Evolutionary conservation across 331 rosid species (phyloP), one percentile per base, ranked within the genome.

Genomic region (Pyrus hybrid): DNA sequence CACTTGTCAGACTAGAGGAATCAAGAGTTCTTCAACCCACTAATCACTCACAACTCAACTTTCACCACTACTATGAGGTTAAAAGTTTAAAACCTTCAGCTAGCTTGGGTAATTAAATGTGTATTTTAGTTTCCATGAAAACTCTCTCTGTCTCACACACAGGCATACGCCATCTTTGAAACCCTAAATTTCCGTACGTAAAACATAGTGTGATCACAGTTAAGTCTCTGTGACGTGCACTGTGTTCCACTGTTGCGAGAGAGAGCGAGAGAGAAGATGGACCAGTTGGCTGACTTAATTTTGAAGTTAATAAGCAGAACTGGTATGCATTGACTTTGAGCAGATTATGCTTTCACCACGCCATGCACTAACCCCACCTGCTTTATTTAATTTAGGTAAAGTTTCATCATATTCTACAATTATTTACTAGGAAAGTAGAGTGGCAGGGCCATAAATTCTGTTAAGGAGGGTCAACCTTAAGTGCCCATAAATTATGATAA

Each of bases 191-290:
- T 69, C 62, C 37, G 67, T 72, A 72, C 76, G 56, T 68, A 26
- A 49, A 22, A 32, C 61, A 10, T 51, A 54, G 53, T 23, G 64
- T 8, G 64, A 35, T 67, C 37, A 54, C 69, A 54, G 54, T 64
- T n/a, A 69, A 67, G 53, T 29, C 51, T 26, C 33, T 41, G 68
- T 63, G 68, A 41, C 26, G 26, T 80, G 54, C 65, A 25, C 84
- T 65, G 81, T 76, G 54, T 71, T 35, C 71, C 77, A 81, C 80
- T 81, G 69, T 76, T 76, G 17, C 53, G 13, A 14, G 18, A 4
- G 33, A 8, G 20, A 72, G 18, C 60, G 20, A 12, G 63, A 57
- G 28, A 57, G 25, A 21, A 25, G 18, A 13, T 26, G 18, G 13
- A 37, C 58, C 63, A 43, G 74, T 67, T 51, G 30, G 64, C 18